Conservation (phyloP, 1,284 basidiomycete species). For the Omphalotus olearius region DNA sequence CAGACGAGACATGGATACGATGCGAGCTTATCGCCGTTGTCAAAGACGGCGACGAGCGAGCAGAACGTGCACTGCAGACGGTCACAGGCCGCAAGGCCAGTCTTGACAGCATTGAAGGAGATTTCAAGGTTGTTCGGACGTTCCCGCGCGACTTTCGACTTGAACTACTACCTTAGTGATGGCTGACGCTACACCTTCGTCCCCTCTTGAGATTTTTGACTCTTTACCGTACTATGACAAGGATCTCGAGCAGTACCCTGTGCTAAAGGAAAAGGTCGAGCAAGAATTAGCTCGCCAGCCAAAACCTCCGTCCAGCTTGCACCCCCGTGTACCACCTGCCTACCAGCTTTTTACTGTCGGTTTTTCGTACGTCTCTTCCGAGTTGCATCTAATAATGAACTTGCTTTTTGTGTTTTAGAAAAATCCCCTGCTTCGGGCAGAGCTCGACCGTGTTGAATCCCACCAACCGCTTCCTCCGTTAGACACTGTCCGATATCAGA, state of each 20-base stretch:
- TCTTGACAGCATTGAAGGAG: conserved; percentile 12
- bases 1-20: conserved; percentile 42
- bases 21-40: background rate
- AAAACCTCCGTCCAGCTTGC: conserved; percentile 48
- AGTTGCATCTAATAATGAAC: conserved; percentile 1
- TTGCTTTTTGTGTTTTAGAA: conserved; percentile 39
- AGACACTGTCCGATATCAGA: conserved; percentile 78
- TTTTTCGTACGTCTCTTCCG: conserved; percentile 42
- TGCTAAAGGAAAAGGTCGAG: conserved; percentile 70
- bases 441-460: conserved; percentile 69
- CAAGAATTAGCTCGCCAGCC: conserved; percentile 67
- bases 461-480: conserved; percentile 70
- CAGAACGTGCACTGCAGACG: conserved; percentile 10
- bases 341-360: conserved; percentile 68
- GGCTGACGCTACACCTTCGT: conserved; percentile 7
- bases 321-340: conserved; percentile 71
- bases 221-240: conserved; percentile 94
- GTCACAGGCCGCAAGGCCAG: conserved; percentile 21
- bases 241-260: conserved; percentile 77
- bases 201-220: conserved; percentile 53
- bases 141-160: conserved; percentile 8
- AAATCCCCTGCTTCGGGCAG: conserved; percentile 62
- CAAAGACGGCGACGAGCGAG: conserved; percentile 17
- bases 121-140: conserved; percentile 4
- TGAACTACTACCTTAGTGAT: background rate